Evolutionary conservation across 768 basidiomycete genomes (phyloP), one percentile per base, ranked within the genome.

Genomic region (Phlebiopsis flavidoalba): DNA sequence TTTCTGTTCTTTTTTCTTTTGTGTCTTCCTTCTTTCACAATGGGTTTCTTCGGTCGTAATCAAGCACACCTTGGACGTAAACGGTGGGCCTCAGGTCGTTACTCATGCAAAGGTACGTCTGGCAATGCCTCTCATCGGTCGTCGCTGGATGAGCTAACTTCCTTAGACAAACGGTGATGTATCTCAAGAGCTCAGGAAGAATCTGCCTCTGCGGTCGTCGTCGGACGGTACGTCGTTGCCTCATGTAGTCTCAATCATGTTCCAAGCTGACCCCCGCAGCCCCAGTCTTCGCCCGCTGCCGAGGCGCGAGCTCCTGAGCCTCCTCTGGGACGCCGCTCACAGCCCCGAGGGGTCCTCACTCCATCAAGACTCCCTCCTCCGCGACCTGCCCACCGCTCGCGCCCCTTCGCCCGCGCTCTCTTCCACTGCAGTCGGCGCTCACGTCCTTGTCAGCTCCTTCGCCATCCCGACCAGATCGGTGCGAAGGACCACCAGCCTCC

Each of bases 291-390:
- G 17, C 19, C n/a, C 6, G 26, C 2, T 11, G 54, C 55, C 1
- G 54, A 56, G n/a, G 43, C 21, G 21, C 11, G 33, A 49, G 12
- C 49, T 57, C 8, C 60, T 54, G 1, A n/a, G 47, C 5, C 46
- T 46, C 24, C 45, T 61, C 12, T 15, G 31, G 7, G 60, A 47
- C 14, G 60, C 54, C 8, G 40, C 43, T 49, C 60, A 57, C n/a
- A 17, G 19, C 15, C 52, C 53, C 8, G 60, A 61, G 48, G n/a
- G n/a, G 60, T 61, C 15, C 54, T 57, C n/a, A n/a, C 5, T 33
- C 21, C 21, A 21, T 61, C 19, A 36, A 53, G 31, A 8, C 46
- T 48, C 60, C 8, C 60, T 56, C 26, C 21, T 21, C 26, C 22
- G 40, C 50, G 48, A 19, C 35, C n/a, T n/a, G n/a, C n/a, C 17